These are phyloP conservation scores for Scedosporium boydii DNA, from an alignment of 2,329 filamentous ascomycete genomes.

Conservation along the genomic window DNA sequence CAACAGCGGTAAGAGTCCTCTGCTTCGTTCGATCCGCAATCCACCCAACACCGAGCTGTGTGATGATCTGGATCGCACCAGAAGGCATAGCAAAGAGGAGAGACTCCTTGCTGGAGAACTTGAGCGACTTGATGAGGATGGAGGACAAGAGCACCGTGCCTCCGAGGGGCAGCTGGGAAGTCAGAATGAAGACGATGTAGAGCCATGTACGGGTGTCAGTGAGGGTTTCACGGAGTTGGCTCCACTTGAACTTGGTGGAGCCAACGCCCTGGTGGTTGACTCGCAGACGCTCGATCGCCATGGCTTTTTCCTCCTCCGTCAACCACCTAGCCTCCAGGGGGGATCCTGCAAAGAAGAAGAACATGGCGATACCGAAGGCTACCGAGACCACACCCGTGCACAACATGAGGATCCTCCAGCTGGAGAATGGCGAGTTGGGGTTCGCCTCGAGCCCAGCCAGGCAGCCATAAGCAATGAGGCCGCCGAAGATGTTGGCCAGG, in stretches of 20 bases:
- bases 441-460: too few species aligned
- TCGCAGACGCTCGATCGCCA: slow-evolving; percentile 21
- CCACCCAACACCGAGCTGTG: slow-evolving; percentile 14
- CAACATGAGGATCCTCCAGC: slow-evolving; percentile 50
- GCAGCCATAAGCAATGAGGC: too few species aligned
- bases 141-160: slow-evolving; percentile 30
- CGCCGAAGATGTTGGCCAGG: too few species aligned
- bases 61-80: slow-evolving; percentile 3
- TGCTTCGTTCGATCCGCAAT: too few species aligned
- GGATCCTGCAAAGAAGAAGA: slow-evolving; percentile 50
- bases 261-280: slow-evolving; percentile 23
- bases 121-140: slow-evolving; percentile 23
- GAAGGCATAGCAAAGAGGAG: slow-evolving; percentile 29
- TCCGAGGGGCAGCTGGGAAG: slow-evolving; percentile 27
- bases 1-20: too few species aligned
- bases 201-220: slow-evolving; percentile 22
- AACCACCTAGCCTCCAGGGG: slow-evolving; percentile 14
- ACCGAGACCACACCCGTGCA: slow-evolving; percentile 47
- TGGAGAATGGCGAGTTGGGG: too few species aligned
- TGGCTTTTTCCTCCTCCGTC: slow-evolving; percentile 14
- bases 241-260: slow-evolving; percentile 24
- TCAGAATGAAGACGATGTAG: slow-evolving; percentile 20
- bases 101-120: slow-evolving; percentile 25
- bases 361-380: slow-evolving; percentile 40
- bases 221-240: slow-evolving; percentile 19